Conservation (phyloP, 495 filamentous ascomycete genomes). For the Hamigera avellanea region DNA sequence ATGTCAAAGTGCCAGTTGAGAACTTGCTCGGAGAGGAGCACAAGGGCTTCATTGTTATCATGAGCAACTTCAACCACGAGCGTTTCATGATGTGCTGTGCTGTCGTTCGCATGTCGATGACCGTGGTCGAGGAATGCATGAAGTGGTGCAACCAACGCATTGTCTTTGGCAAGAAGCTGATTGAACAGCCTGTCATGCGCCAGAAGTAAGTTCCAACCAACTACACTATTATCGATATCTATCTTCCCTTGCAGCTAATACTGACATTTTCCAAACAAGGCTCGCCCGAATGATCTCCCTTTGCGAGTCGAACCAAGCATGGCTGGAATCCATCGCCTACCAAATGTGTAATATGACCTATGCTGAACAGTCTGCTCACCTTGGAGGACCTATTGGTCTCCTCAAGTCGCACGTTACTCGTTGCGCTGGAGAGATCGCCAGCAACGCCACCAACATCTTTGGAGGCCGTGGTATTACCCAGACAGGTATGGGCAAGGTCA, state of each 20-base stretch:
- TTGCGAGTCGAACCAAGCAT: constrained; percentile 70
- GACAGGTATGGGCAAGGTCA: constrained; percentile 67
- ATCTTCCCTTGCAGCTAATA: neutral
- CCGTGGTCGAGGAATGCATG: constrained; percentile 72
- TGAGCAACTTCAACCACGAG: constrained; percentile 80
- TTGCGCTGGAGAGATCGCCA: constrained; percentile 69
- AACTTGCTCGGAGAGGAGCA: constrained; percentile 76
- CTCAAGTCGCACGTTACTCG: constrained; percentile 71
- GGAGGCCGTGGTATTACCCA: constrained; percentile 74
- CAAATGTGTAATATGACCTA: constrained; percentile 86
- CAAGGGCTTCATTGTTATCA: constrained; percentile 83
- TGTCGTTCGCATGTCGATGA: constrained; percentile 51
- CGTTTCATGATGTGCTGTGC: constrained; percentile 59
- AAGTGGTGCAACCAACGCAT: constrained; percentile 85
- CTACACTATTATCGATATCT: neutral
- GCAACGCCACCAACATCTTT: constrained; percentile 77
- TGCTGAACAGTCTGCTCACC: constrained; percentile 58
- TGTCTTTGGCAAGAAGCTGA: constrained; percentile 73
- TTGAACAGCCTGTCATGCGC: constrained; percentile 77
- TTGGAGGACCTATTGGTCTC: constrained; percentile 73
- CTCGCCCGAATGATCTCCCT: constrained; percentile 82
- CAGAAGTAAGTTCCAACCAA: constrained; percentile 43
- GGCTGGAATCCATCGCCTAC: constrained; percentile 74
- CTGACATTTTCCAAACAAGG: constrained; percentile 13
- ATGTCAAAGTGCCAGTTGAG: constrained; percentile 72